Percentiles rank a stretch among this genome's conserved stretches.
Evolutionary conservation across 2,329 filamentous ascomycete species (phyloP).

Genomic region (Epichloe elymi): DNA sequence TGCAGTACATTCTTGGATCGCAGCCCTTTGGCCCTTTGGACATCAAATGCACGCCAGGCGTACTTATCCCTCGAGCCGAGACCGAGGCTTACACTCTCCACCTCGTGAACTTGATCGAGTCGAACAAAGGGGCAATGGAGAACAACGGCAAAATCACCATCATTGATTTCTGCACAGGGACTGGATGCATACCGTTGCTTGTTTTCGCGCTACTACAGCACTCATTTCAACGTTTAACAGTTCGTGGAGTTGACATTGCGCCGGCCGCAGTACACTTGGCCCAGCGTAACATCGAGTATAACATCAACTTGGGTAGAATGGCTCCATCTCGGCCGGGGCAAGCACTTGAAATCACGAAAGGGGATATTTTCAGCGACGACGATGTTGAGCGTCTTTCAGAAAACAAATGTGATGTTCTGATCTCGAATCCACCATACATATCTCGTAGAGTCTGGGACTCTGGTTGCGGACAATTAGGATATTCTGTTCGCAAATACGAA

Average conservation of each 20-base stretch:
- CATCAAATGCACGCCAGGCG: slow-evolving; percentile 60
- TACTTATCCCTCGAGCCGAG: slow-evolving; percentile 75
- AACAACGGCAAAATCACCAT: slow-evolving; percentile 36
- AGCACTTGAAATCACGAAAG: slow-evolving; percentile 30
- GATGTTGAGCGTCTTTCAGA: slow-evolving; percentile 18
- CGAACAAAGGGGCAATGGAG: slow-evolving; percentile 6
- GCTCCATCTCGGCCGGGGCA: slow-evolving; percentile 8
- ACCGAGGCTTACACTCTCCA: slow-evolving; percentile 55
- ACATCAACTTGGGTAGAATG: slow-evolving; percentile 31
- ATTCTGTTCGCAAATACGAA: slow-evolving; percentile 73
- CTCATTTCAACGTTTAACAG: slow-evolving; percentile 27
- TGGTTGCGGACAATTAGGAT: slow-evolving; percentile 34
- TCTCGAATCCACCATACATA: slow-evolving; percentile 88
- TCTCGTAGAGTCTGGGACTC: slow-evolving; percentile 37
- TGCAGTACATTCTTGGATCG: slow-evolving; percentile 81
- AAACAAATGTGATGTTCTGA: slow-evolving; percentile 47
- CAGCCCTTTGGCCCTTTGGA: slow-evolving; percentile 81
- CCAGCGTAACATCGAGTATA: slow-evolving; percentile 47
- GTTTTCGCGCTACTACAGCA: slow-evolving; percentile 48
- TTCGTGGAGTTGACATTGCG: slow-evolving; percentile 67
- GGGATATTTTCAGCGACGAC: slow-evolving; percentile 34
- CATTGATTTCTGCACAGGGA: slow-evolving; percentile 80
- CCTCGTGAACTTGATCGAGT: slow-evolving; percentile 34
- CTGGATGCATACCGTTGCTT: slow-evolving; percentile 76
- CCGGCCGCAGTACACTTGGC: slow-evolving; percentile 51